Evolutionary conservation across 352 stramenopile genomes (phyloP), one percentile per base, ranked within the genome.

Genomic region (Globisporangium splendens): DNA sequence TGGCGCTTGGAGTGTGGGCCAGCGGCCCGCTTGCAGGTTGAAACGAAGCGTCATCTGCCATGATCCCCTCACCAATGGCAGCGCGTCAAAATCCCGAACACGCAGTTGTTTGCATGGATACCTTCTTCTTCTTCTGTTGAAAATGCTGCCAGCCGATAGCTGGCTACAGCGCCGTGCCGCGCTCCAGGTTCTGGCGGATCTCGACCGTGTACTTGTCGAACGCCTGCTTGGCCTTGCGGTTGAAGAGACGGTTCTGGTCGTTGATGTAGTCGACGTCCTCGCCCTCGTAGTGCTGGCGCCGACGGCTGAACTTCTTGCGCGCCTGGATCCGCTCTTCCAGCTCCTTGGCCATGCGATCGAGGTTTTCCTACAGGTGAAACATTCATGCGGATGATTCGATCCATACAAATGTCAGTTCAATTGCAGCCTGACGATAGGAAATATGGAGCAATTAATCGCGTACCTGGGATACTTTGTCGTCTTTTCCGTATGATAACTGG

Each of bases 201-300:
- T 99, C 96, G 18, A 98, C 95, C 17, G 96, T 99, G 74, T 98
- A 98, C 75, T 98, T 97, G 79, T 99, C 95, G 68, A 97, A 99
- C 33, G 96, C 95, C 44, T 97, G 83, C 54, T 88, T 91, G 56
- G 98, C 93, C 75, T 98, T 99, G 76, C 97, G 86, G 83, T 99
- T 99, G 83, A 99, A 99, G 35, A 82, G 70, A 59, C 96, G 96
- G 77, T 99, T 99, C 56, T 97, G 82, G 67, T 98, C 89, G 81
- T 99, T 99, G 72, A 99, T 99, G 68, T 95, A 98, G 69, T 96
- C 92, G 24, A 99, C 94, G 54, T 97, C 88, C 62, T 98, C 93
- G 58, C 83, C 89, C 20, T 97, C 91, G 67, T 79, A 76, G 59
- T 91, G 77, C 57, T 85, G 80, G 59, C 83, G 76, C 42, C 83